Conservation (phyloP, 148 eudicot species). For the Pouteria glomerata region DNA sequence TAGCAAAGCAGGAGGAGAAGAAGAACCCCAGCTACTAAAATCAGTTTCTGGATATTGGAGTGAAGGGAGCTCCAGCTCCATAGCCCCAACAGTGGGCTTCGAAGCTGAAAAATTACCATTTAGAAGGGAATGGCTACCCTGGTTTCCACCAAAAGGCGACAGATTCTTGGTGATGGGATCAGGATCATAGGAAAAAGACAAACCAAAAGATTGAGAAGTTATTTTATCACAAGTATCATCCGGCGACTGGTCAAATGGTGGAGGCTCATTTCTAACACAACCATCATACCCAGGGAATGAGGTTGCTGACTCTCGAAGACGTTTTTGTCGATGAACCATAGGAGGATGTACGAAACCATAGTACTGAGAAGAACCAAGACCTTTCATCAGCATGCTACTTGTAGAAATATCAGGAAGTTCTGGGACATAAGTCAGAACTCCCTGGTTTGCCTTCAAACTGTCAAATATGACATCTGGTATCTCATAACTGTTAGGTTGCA, state of each 20-base stretch:
- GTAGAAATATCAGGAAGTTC: slow-evolving; percentile 16
- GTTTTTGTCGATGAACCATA: slow-evolving; percentile 15
- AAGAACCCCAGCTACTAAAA: slow-evolving; percentile 17
- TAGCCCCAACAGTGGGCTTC: slow-evolving; percentile 12
- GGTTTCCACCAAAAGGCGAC: slow-evolving; percentile 3
- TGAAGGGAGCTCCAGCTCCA: slow-evolving; percentile 33
- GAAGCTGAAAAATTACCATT: slow-evolving; percentile 25
- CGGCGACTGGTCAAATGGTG: slow-evolving; percentile 3
- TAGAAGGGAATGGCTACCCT: slow-evolving; percentile 22
- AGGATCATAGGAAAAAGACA: slow-evolving; percentile 12
- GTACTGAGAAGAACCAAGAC: slow-evolving; percentile 19
- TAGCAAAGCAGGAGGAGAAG: slow-evolving; percentile 12
- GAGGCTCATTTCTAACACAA: background rate
- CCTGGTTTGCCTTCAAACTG: slow-evolving; percentile 10
- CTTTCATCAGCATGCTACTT: slow-evolving; percentile 10
- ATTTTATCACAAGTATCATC: slow-evolving; percentile 14
- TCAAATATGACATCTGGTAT: slow-evolving; percentile 22
- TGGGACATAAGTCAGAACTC: slow-evolving; percentile 14
- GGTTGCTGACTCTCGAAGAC: slow-evolving; percentile 12
- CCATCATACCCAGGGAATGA: slow-evolving; percentile 2
- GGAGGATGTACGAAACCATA: slow-evolving; percentile 7
- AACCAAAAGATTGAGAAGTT: slow-evolving; percentile 6
- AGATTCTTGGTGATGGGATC: slow-evolving; percentile 7
- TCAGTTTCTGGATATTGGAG: slow-evolving; percentile 29
- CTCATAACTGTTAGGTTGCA: slow-evolving; percentile 16